These are phyloP conservation scores for Beauveria sp. DNA, from an alignment of 2,329 filamentous ascomycete species.

Conservation along the genomic window DNA sequence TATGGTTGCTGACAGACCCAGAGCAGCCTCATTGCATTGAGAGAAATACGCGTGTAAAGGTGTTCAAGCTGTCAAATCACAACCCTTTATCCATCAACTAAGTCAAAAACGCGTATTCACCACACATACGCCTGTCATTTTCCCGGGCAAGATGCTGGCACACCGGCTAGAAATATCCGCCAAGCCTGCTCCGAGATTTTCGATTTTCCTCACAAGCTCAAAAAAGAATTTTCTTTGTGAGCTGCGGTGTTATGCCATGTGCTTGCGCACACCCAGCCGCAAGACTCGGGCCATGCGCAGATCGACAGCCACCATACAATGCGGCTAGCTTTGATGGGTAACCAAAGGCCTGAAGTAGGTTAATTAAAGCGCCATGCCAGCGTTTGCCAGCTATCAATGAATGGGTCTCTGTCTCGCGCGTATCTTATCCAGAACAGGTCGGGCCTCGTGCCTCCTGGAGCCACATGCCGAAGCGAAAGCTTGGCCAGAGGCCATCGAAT, in stretches of 20 bases:
- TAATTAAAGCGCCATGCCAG: neutral
- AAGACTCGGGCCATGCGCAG: neutral
- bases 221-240: neutral
- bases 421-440: slow-evolving; percentile 3
- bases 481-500: neutral
- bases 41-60: neutral
- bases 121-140: neutral
- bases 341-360: neutral
- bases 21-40: no score
- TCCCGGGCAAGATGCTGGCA: neutral
- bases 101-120: neutral
- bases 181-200: neutral
- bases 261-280: neutral
- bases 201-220: neutral
- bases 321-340: neutral
- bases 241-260: neutral
- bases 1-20: no score
- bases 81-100: neutral
- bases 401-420: neutral
- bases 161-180: neutral
- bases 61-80: neutral
- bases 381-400: neutral
- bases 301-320: slow-evolving; percentile 5
- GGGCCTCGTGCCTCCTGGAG: neutral
- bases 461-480: neutral